Evolutionary conservation across 768 basidiomycete genomes (phyloP).

Genomic region (Tylopilus felleus): DNA sequence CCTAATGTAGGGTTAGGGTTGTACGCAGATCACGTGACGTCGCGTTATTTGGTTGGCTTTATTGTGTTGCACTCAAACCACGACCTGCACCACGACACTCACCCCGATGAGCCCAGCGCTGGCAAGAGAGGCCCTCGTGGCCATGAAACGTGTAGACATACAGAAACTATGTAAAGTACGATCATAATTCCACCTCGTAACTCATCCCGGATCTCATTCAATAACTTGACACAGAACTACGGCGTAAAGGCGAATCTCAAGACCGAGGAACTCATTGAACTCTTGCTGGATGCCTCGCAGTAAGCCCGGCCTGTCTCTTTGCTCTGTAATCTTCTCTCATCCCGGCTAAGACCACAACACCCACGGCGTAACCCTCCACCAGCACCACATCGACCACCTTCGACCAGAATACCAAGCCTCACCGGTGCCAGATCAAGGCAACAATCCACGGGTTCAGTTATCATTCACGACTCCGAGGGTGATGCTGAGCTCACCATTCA

Average conservation of each 20-base stretch:
- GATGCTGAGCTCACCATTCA: conserved; percentile 35
- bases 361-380: conserved; percentile 21
- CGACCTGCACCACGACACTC: conserved; percentile 21
- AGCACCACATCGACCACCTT: conserved; percentile 27
- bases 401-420: conserved; percentile 33
- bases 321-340: conserved; percentile 36
- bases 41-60: conserved; percentile 50
- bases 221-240: conserved; percentile 50
- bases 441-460: conserved; percentile 33
- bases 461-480: conserved; percentile 43
- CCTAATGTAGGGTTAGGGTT: conserved; percentile 1
- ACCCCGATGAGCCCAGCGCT: conserved; percentile 40
- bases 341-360: conserved; percentile 23
- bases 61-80: conserved; percentile 48
- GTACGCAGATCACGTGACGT: conserved; percentile 34
- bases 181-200: conserved; percentile 11
- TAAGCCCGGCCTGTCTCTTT: conserved; percentile 35
- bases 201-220: conserved; percentile 13
- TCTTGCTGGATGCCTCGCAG: conserved; percentile 54
- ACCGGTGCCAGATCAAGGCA: conserved; percentile 26
- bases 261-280: conserved; percentile 73
- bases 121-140: conserved; percentile 45
- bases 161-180: conserved; percentile 65
- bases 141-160: conserved; percentile 49
- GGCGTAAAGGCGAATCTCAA: conserved; percentile 83